Evolutionary conservation across 139 green algal genomes (phyloP).

Genomic region (Chlamydomonas sp.): DNA sequence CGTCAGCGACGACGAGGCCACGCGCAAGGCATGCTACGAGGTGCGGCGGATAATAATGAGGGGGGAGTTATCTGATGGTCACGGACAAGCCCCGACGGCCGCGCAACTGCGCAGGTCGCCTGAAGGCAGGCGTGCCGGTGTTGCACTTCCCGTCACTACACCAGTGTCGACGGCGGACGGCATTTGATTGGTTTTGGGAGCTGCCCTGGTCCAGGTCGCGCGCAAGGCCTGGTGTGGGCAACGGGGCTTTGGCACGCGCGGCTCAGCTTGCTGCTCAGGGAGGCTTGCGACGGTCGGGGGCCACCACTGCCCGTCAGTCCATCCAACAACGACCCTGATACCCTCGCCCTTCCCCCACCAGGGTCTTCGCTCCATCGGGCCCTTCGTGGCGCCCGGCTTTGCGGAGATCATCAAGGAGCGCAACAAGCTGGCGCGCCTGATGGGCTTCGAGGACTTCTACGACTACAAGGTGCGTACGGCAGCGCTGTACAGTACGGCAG

Average conservation of each 20-base stretch:
- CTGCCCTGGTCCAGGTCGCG: no score
- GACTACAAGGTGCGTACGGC: slow-evolving; percentile 34
- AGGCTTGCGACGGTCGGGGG: no score
- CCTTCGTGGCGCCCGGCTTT: slow-evolving; percentile 74
- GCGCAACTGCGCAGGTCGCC: no score
- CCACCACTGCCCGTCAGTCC: no score
- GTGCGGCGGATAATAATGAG: slow-evolving; percentile 23
- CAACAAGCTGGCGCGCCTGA: slow-evolving; percentile 73
- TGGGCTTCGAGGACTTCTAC: slow-evolving; percentile 84
- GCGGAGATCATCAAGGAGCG: slow-evolving; percentile 84
- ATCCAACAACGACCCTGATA: neutral
- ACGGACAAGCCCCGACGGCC: neutral
- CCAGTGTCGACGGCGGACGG: no score
- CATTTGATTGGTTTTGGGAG: no score
- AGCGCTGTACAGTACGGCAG: neutral
- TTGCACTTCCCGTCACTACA: no score
- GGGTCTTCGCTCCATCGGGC: slow-evolving; percentile 74
- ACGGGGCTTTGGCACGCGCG: no score
- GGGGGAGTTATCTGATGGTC: neutral
- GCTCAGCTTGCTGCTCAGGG: no score
- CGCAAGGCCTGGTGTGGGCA: no score
- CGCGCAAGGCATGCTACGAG: slow-evolving; percentile 75
- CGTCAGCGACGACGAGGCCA: slow-evolving; percentile 67
- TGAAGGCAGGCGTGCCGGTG: no score
- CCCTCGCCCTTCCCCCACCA: slow-evolving; percentile 16